A percentile compares a stretch with the other conserved stretches of the same genome.
Conservation (phyloP, 73 alveolate species). For the Durusdinium trenchii region DNA sequence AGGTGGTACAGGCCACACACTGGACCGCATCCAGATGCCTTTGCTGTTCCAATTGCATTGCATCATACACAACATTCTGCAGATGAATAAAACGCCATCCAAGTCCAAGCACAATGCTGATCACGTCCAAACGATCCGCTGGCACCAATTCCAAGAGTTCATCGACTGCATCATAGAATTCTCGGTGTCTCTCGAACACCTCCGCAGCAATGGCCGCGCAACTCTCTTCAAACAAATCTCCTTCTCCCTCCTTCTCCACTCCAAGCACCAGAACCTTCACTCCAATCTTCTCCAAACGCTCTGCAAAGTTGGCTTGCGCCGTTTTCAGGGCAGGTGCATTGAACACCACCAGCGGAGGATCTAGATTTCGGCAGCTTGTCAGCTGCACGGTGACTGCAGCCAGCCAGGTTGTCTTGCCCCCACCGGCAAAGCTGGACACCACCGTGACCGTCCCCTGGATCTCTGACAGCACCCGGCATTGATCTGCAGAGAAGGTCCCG, state of each 20-base stretch:
- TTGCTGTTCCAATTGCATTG: neutral
- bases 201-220: neutral
- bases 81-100: constrained; percentile 23
- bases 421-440: constrained; percentile 20
- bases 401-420: neutral
- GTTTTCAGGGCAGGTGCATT: too few relatives aligned
- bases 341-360: constrained; percentile 13
- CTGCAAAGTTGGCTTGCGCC: too few relatives aligned
- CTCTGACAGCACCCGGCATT: neutral
- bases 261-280: neutral
- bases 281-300: constrained; percentile 5
- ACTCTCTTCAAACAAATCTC: neutral
- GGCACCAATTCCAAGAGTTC: neutral
- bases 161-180: neutral
- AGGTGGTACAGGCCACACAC: constrained; percentile 16
- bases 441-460: constrained; percentile 4
- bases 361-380: neutral
- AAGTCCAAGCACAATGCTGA: neutral
- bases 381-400: neutral
- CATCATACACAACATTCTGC: constrained; percentile 27
- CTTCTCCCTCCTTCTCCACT: neutral
- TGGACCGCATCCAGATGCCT: constrained; percentile 5
- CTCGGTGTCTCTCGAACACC: constrained; percentile 13
- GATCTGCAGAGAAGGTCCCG: too few relatives aligned
- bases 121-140: constrained; percentile 10